These are phyloP conservation scores for Trametes hirsuta DNA, from an alignment of 1,284 basidiomycete species.

Conservation along the genomic window DNA sequence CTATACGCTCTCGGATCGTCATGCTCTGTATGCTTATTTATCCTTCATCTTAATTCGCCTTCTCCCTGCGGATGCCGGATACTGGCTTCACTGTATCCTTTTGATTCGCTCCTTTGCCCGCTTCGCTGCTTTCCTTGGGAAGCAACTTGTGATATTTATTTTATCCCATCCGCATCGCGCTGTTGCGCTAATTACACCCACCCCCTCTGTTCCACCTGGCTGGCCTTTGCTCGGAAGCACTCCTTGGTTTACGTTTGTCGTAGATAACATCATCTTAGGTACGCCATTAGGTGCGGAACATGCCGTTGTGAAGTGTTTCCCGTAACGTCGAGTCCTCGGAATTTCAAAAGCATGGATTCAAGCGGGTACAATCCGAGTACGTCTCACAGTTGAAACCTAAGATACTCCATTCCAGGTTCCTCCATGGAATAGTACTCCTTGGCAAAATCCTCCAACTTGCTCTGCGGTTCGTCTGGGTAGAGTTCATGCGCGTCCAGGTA, in stretches of 20 bases:
- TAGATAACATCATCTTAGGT: background rate
- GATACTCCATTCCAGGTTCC: no score
- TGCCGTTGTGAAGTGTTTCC: background rate
- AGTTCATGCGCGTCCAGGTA: slow-evolving; percentile 28
- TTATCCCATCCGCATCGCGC: slow-evolving; percentile 15
- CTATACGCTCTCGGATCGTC: slow-evolving; percentile 15
- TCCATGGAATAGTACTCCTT: slow-evolving; percentile 16
- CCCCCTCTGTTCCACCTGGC: background rate
- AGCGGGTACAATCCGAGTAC: background rate
- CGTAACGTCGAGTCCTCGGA: background rate
- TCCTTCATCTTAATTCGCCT: slow-evolving; percentile 6
- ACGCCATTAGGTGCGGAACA: background rate
- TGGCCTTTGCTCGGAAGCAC: slow-evolving; percentile 5
- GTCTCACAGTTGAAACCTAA: background rate
- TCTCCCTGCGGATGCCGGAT: slow-evolving; percentile 6
- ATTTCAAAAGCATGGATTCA: no score
- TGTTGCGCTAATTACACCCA: slow-evolving; percentile 8
- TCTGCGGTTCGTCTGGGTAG: slow-evolving; percentile 26
- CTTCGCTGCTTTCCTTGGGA: background rate
- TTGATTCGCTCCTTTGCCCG: background rate
- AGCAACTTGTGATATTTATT: slow-evolving; percentile 9
- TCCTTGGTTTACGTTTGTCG: background rate
- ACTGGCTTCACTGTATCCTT: slow-evolving; percentile 5
- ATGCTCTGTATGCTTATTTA: slow-evolving; percentile 25
- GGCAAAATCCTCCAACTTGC: slow-evolving; percentile 22